Conservation (phyloP, 768 basidiomycete species). For the Tubosaeta sp. region DNA sequence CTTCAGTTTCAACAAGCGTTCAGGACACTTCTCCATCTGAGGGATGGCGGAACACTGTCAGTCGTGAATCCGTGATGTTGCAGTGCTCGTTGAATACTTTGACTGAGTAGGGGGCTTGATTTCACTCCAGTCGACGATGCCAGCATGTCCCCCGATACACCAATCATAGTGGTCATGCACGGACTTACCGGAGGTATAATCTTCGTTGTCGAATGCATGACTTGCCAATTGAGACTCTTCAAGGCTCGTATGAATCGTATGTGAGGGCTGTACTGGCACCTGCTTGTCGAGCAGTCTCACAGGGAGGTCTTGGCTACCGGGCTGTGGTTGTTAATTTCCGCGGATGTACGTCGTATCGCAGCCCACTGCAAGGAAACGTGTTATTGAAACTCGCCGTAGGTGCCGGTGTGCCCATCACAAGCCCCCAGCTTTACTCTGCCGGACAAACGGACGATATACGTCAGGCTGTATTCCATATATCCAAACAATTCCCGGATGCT, state of each 20-base stretch:
- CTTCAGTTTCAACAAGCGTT: slow-evolving; percentile 6
- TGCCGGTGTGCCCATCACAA: slow-evolving; percentile 81
- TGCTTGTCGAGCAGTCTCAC: slow-evolving; percentile 60
- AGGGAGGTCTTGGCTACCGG: slow-evolving; percentile 89
- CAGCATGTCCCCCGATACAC: slow-evolving; percentile 22
- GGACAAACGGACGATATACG: slow-evolving; percentile 89
- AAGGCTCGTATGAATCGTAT: slow-evolving; percentile 88
- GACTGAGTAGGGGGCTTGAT: slow-evolving; percentile 28
- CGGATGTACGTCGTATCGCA: slow-evolving; percentile 59
- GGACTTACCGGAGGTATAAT: slow-evolving; percentile 31
- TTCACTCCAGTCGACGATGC: slow-evolving; percentile 27
- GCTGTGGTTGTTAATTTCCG: slow-evolving; percentile 90
- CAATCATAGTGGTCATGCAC: slow-evolving; percentile 31
- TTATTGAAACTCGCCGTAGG: slow-evolving; percentile 41
- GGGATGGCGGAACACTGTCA: slow-evolving; percentile 33
- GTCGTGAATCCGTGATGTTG: slow-evolving; percentile 4
- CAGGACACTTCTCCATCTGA: slow-evolving; percentile 28
- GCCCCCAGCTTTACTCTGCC: slow-evolving; percentile 80
- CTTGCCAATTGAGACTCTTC: slow-evolving; percentile 7
- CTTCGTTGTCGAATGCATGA: background rate
- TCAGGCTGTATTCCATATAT: slow-evolving; percentile 72
- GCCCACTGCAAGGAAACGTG: slow-evolving; percentile 5
- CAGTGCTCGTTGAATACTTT: background rate
- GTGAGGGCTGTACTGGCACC: slow-evolving; percentile 77
- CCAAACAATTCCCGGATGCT: slow-evolving; percentile 68